Conservation (phyloP, 257 asterid genomes). For the Gynochthodes officinalis region DNA sequence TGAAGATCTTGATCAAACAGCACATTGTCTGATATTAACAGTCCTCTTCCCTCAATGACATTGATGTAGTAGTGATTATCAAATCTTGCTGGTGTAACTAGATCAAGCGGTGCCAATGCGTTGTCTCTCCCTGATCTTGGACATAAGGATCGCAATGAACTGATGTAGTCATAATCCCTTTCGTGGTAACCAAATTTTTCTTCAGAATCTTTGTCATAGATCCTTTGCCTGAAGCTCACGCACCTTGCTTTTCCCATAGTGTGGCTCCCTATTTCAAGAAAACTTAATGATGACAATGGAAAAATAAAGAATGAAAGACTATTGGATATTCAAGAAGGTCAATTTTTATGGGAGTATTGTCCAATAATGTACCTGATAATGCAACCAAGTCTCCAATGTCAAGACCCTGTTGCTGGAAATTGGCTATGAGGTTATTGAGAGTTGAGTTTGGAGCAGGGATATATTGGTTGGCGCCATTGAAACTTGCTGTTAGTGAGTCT, state of each 20-base stretch:
- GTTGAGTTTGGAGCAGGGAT: slow-evolving; percentile 36
- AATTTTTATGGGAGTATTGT: background rate
- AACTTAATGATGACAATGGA: background rate
- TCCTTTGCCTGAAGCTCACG: slow-evolving; percentile 49
- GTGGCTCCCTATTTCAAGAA: slow-evolving; percentile 43
- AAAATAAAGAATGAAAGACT: background rate
- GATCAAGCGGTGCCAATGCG: slow-evolving; percentile 34
- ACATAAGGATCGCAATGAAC: slow-evolving; percentile 32
- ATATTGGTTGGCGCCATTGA: slow-evolving; percentile 32
- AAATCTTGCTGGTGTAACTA: slow-evolving; percentile 34
- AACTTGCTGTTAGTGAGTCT: slow-evolving; percentile 32
- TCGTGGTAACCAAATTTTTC: slow-evolving; percentile 27
- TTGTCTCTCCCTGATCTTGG: slow-evolving; percentile 47
- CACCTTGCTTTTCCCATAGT: slow-evolving; percentile 59
- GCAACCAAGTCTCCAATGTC: slow-evolving; percentile 51
- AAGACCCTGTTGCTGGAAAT: slow-evolving; percentile 33
- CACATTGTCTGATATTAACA: slow-evolving; percentile 53
- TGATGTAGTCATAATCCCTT: slow-evolving; percentile 33
- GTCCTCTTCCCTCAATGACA: slow-evolving; percentile 39
- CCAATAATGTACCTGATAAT: slow-evolving; percentile 42
- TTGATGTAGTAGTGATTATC: slow-evolving; percentile 51
- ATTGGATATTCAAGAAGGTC: too few species aligned
- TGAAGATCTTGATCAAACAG: slow-evolving; percentile 28
- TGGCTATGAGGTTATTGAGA: slow-evolving; percentile 22
- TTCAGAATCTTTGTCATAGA: slow-evolving; percentile 35